These are phyloP conservation scores for Pseudogymnoascus sp. DNA, from an alignment of 2,329 filamentous ascomycete genomes.

Conservation along the genomic window DNA sequence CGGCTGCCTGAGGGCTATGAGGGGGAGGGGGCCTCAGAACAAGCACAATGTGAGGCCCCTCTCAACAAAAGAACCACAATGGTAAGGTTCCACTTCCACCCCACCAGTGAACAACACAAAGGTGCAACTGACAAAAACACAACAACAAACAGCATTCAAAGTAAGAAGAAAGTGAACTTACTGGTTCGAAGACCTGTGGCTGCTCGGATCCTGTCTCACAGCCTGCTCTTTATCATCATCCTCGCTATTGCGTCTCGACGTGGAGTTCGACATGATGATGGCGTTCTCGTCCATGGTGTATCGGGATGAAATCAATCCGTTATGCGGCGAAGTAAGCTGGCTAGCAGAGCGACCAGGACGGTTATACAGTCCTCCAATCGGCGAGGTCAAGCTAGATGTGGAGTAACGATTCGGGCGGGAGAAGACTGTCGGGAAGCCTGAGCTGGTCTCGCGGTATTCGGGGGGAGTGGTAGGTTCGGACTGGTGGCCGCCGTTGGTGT, in stretches of 20 bases:
- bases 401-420: constrained; percentile 85
- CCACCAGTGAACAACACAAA: neutral
- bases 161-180: constrained; percentile 48
- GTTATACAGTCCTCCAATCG: constrained; percentile 62
- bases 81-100: neutral
- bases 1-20: neutral
- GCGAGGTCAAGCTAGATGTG: constrained; percentile 77
- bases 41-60: neutral
- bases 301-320: constrained; percentile 52
- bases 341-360: constrained; percentile 72
- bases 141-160: neutral
- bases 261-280: constrained; percentile 49
- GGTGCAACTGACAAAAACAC: neutral
- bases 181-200: constrained; percentile 69
- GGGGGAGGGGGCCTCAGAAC: neutral
- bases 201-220: constrained; percentile 61
- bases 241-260: constrained; percentile 86
- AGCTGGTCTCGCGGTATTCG: constrained; percentile 70
- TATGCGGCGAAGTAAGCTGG: constrained; percentile 71
- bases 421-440: constrained; percentile 71
- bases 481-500: constrained; percentile 56
- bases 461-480: constrained; percentile 95
- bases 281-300: constrained; percentile 59
- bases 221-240: constrained; percentile 81
- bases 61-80: constrained; percentile 5